Evolutionary conservation across 768 basidiomycete species (phyloP).

Genomic region (Multifurca ochricompacta): DNA sequence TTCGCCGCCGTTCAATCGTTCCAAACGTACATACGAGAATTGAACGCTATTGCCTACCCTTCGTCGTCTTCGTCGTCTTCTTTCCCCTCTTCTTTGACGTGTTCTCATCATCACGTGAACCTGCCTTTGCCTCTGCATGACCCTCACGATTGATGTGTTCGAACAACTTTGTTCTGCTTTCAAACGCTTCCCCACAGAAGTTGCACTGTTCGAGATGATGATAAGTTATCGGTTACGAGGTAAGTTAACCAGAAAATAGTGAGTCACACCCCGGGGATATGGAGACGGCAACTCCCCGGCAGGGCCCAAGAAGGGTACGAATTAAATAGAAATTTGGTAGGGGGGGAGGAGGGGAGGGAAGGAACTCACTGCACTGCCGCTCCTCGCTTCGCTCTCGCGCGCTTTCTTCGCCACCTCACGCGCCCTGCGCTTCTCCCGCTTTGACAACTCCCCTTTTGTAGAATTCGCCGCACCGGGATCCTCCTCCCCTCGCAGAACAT

Average conservation of each 20-base stretch:
- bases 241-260: neutral
- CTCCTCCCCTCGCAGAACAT: conserved; percentile 14
- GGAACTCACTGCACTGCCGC: conserved; percentile 9
- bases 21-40: neutral
- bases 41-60: conserved; percentile 15
- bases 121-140: conserved; percentile 53
- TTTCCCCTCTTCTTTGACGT: conserved; percentile 25
- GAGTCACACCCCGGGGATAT: neutral
- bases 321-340: conserved; percentile 1
- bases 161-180: conserved; percentile 69
- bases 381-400: conserved; percentile 10
- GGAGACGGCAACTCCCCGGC: neutral
- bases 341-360: no score
- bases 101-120: conserved; percentile 26
- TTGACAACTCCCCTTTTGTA: conserved; percentile 40
- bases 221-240: conserved; percentile 1
- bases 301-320: neutral
- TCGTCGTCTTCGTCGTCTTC: no score
- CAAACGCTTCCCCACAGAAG: conserved; percentile 54
- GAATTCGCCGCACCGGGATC: conserved; percentile 5
- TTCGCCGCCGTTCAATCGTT: neutral
- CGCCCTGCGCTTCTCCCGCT: conserved; percentile 75
- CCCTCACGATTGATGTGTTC: conserved; percentile 61
- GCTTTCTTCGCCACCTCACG: conserved; percentile 67
- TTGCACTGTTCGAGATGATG: conserved; percentile 44